phyloP scores from a whole-genome alignment of 2,329 filamentous ascomycete species.

The Alternaria hordeiaustralica region DNA sequence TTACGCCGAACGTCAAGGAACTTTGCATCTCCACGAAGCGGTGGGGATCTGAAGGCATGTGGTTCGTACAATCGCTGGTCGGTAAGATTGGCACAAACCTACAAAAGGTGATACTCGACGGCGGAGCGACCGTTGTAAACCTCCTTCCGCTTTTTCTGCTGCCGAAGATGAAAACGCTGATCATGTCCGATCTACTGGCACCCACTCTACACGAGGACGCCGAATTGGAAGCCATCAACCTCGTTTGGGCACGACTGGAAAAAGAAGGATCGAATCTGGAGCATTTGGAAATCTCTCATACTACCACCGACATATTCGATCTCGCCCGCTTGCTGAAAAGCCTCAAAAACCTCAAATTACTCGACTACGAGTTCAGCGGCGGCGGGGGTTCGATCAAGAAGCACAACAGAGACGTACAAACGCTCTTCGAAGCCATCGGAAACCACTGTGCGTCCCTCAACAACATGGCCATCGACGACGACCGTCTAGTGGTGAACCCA shows the following conservation, averaged over 20 bases:
- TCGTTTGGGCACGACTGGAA: not conserved
- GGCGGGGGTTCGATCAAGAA: not conserved
- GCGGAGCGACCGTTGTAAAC: not conserved
- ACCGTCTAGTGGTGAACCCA: not conserved
- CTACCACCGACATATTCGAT: not conserved
- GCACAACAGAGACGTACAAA: not conserved
- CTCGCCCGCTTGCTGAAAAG: not conserved
- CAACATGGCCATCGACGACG: not conserved
- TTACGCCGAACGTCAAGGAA: not conserved
- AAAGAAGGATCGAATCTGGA: conserved; percentile 5
- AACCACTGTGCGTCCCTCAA: conserved; percentile 3
- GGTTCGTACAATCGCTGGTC: conserved; percentile 1
- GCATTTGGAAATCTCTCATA: not conserved
- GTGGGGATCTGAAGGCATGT: not conserved
- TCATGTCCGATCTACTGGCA: not conserved
- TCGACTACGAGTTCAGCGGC: not conserved
- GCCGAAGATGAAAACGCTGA: conserved; percentile 3
- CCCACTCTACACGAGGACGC: not conserved
- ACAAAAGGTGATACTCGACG: not conserved
- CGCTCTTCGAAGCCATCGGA: not conserved
- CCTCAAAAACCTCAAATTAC: conserved; percentile 5
- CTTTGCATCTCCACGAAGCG: not conserved
- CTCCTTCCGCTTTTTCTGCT: conserved; percentile 3
- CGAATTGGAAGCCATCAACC: not conserved
- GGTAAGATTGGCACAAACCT: conserved; percentile 2